These are phyloP conservation scores for Pleurotus ostreatus DNA, from an alignment of 768 basidiomycete genomes.

Conservation along the genomic window DNA sequence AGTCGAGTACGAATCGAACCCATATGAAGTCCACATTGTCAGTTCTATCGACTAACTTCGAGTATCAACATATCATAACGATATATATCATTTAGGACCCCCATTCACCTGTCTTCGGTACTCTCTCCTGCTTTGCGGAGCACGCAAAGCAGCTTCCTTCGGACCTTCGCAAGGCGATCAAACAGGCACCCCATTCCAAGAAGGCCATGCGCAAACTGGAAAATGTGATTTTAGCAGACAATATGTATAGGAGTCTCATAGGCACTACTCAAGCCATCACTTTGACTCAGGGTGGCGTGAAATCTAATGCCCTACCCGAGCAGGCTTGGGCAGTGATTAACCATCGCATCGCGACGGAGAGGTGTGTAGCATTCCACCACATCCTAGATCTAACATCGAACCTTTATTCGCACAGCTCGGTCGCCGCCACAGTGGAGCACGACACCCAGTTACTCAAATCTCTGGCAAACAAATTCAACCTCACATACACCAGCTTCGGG, in stretches of 20 bases:
- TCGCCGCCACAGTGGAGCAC: slow-evolving; percentile 39
- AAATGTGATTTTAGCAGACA: slow-evolving; percentile 35
- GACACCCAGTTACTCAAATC: slow-evolving; percentile 40
- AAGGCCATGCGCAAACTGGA: slow-evolving; percentile 49
- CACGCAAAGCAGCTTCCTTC: slow-evolving; percentile 53
- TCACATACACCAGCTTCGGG: slow-evolving; percentile 60
- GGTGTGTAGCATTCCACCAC: slow-evolving; percentile 31
- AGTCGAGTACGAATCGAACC: slow-evolving; percentile 64
- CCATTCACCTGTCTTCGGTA: slow-evolving; percentile 53
- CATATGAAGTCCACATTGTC: slow-evolving; percentile 50
- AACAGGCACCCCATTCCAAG: slow-evolving; percentile 43
- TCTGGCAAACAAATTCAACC: slow-evolving; percentile 49
- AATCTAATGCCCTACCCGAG: slow-evolving; percentile 80
- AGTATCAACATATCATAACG: not conserved
- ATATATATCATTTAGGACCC: slow-evolving; percentile 39
- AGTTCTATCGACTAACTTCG: slow-evolving; percentile 11
- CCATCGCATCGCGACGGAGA: slow-evolving; percentile 63
- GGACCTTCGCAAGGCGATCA: slow-evolving; percentile 42
- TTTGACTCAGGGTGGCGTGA: slow-evolving; percentile 60
- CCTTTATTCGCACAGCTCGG: slow-evolving; percentile 24
- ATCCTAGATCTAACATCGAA: not conserved
- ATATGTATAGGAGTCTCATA: slow-evolving; percentile 39
- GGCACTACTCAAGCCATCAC: slow-evolving; percentile 80
- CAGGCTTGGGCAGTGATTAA: slow-evolving; percentile 65
- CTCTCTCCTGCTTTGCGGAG: slow-evolving; percentile 64